Percentiles rank a stretch among this genome's conserved stretches.
phyloP scores from a whole-genome alignment of 805 yeast species.

The Suhomyces canberraensis region DNA sequence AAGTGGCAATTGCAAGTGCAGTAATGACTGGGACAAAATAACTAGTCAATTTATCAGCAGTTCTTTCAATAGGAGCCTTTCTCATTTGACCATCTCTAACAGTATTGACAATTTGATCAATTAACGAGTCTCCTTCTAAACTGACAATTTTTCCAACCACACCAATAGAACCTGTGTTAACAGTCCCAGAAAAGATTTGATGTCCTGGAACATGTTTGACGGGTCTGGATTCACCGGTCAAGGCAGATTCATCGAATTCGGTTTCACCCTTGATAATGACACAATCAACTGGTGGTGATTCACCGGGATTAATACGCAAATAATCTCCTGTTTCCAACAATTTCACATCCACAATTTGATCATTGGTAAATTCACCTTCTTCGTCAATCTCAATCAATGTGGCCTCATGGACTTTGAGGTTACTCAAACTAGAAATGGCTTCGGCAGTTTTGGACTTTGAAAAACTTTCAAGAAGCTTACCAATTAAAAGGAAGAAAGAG shows the following conservation, averaged over 20 bases:
- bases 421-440: constrained; percentile 53
- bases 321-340: constrained; percentile 51
- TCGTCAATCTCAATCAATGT: constrained; percentile 34
- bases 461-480: constrained; percentile 62
- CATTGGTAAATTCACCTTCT: constrained; percentile 20
- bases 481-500: constrained; percentile 67
- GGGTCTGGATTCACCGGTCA: constrained; percentile 62
- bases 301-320: constrained; percentile 50
- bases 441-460: constrained; percentile 67
- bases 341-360: constrained; percentile 36
- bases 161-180: constrained; percentile 56
- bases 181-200: constrained; percentile 69
- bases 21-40: constrained; percentile 71
- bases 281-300: constrained; percentile 59
- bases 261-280: constrained; percentile 45
- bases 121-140: constrained; percentile 59
- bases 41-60: constrained; percentile 67
- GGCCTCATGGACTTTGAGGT: constrained; percentile 50
- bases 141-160: constrained; percentile 55
- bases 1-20: constrained; percentile 55
- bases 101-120: constrained; percentile 66
- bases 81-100: constrained; percentile 72
- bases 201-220: constrained; percentile 58
- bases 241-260: constrained; percentile 58
- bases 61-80: constrained; percentile 69